phyloP scores from a whole-genome alignment of 495 filamentous ascomycete species.

The Podospora bellae-mahoneyi region DNA sequence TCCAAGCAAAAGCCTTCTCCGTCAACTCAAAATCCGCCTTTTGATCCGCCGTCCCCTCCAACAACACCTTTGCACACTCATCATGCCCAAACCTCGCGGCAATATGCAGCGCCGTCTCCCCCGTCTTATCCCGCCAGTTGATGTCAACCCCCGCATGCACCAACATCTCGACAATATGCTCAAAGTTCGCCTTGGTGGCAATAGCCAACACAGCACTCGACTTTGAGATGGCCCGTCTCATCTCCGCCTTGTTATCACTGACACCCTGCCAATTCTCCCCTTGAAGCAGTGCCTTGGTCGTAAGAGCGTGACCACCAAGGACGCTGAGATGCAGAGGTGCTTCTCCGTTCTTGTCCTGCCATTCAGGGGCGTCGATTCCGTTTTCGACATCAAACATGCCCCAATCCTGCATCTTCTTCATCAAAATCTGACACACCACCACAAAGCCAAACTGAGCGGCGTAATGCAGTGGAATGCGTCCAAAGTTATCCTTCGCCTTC shows the following conservation, averaged over 20 bases:
- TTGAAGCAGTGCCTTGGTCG: constrained; percentile 73
- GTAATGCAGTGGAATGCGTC: constrained; percentile 88
- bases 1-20: constrained; percentile 89
- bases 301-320: constrained; percentile 82
- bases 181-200: constrained; percentile 80
- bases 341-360: constrained; percentile 91
- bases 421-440: constrained; percentile 79
- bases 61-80: constrained; percentile 70
- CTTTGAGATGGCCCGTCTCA: constrained; percentile 67
- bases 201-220: constrained; percentile 88
- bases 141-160: constrained; percentile 90
- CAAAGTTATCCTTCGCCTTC: constrained; percentile 67
- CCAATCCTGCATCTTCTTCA: constrained; percentile 86
- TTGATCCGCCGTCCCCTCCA: constrained; percentile 65
- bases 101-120: constrained; percentile 91
- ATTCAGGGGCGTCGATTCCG: constrained; percentile 77
- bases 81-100: constrained; percentile 84
- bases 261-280: constrained; percentile 70
- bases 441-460: constrained; percentile 93
- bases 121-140: constrained; percentile 88
- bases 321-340: constrained; percentile 90
- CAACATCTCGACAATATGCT: constrained; percentile 75
- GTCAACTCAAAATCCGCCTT: constrained; percentile 71
- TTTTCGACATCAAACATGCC: constrained; percentile 75
- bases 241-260: constrained; percentile 54